Evolutionary conservation across 495 filamentous ascomycete genomes (phyloP).

Genomic region (Letharia lupina): DNA sequence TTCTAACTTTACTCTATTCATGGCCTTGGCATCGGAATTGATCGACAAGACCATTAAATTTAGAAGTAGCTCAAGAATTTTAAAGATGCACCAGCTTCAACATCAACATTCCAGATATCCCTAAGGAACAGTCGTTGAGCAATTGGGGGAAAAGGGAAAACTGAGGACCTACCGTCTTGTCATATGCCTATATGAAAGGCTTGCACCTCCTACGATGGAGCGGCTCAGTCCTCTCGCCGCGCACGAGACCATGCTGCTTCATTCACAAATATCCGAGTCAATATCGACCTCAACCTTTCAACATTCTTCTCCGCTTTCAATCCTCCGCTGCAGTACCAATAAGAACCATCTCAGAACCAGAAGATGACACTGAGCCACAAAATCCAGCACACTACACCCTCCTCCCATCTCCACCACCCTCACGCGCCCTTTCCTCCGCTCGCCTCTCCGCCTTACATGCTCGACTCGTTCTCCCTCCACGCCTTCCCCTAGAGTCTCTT

Average conservation of each 20-base stretch:
- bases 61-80: conserved; percentile 16
- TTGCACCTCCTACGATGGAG: conserved; percentile 64
- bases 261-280: conserved; percentile 32
- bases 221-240: conserved; percentile 56
- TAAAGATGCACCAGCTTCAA: neutral
- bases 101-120: neutral
- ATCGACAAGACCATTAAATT: conserved; percentile 12
- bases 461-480: conserved; percentile 72
- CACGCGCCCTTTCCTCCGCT: conserved; percentile 62
- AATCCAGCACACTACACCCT: conserved; percentile 8
- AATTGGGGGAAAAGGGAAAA: neutral
- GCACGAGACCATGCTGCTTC: conserved; percentile 41
- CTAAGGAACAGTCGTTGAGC: conserved; percentile 5
- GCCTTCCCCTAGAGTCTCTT: conserved; percentile 76
- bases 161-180: neutral
- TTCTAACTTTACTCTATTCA: neutral
- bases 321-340: conserved; percentile 20
- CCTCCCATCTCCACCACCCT: conserved; percentile 59
- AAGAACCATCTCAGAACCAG: conserved; percentile 13
- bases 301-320: conserved; percentile 24
- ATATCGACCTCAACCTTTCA: conserved; percentile 24
- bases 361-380: conserved; percentile 21
- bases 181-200: conserved; percentile 52
- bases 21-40: conserved; percentile 14
- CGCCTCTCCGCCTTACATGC: conserved; percentile 92